These are phyloP conservation scores for Parachlorella kessleri DNA, from an alignment of 139 green algal genomes.

Conservation along the genomic window DNA sequence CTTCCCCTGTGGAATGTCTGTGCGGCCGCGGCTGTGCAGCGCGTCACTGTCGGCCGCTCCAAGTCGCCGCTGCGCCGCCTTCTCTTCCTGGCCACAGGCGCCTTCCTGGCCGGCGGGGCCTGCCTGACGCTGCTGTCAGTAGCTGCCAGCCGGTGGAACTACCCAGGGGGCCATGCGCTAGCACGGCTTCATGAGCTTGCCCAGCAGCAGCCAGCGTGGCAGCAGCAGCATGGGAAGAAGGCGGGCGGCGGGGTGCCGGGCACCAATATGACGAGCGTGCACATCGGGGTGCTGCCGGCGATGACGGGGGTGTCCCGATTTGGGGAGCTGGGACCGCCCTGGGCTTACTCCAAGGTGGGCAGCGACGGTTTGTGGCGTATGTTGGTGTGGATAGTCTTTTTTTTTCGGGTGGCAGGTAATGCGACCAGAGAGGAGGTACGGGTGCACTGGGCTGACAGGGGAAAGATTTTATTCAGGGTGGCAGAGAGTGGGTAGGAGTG, in stretches of 20 bases:
- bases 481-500: too few species aligned
- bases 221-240: too few species aligned
- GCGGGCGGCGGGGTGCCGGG: background rate
- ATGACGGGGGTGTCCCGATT: slow-evolving; percentile 83
- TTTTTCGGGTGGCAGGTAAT: too few species aligned
- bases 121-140: slow-evolving; percentile 31
- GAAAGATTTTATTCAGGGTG: too few species aligned
- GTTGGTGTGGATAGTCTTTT: too few species aligned
- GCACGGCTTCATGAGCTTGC: slow-evolving; percentile 44
- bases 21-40: slow-evolving; percentile 53
- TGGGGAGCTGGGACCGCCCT: slow-evolving; percentile 41
- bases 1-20: slow-evolving; percentile 78
- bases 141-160: slow-evolving; percentile 53
- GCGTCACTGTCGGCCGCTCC: slow-evolving; percentile 16
- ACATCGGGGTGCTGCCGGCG: slow-evolving; percentile 67
- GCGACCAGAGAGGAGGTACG: too few species aligned
- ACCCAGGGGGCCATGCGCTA: slow-evolving; percentile 70
- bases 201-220: background rate
- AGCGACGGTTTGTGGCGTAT: too few species aligned
- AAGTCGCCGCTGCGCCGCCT: background rate
- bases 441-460: too few species aligned
- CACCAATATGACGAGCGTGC: slow-evolving; percentile 46
- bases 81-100: background rate
- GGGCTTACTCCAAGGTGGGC: slow-evolving; percentile 64
- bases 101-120: background rate